phyloP scores from a whole-genome alignment of 768 basidiomycete genomes.

The Clavaria fumosa region DNA sequence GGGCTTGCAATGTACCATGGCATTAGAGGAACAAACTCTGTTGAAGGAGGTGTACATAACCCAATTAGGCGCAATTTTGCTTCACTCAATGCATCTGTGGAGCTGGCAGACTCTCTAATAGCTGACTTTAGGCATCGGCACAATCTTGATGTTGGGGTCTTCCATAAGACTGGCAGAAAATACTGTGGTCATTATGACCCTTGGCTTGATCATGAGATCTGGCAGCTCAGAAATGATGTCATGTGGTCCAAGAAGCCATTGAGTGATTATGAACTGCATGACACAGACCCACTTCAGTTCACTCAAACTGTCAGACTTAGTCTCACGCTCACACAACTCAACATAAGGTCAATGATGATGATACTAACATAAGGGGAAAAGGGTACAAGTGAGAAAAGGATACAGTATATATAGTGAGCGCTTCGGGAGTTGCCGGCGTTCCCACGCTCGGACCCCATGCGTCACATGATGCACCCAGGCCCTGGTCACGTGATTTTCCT shows the following conservation, averaged over 20 bases:
- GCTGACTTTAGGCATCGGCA: constrained; percentile 11
- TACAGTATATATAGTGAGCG: no score
- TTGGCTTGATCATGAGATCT: constrained; percentile 10
- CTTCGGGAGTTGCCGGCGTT: no score
- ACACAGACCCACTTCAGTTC: background rate
- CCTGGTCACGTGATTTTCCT: no score
- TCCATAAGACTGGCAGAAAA: constrained; percentile 5
- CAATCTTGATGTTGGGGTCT: constrained; percentile 8
- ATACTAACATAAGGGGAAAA: no score
- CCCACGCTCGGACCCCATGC: no score
- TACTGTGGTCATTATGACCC: constrained; percentile 12
- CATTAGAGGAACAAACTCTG: constrained; percentile 13
- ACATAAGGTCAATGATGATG: no score
- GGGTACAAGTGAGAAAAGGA: no score
- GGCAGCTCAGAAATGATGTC: constrained; percentile 6
- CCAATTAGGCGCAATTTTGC: constrained; percentile 12
- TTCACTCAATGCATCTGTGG: constrained; percentile 12
- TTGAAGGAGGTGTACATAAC: constrained; percentile 15
- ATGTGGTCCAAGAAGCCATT: constrained; percentile 1
- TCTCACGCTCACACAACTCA: no score
- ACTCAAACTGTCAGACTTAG: background rate
- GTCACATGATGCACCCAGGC: no score
- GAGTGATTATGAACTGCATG: background rate
- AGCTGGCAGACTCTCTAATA: constrained; percentile 11
- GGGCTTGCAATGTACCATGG: constrained; percentile 10